Base-by-base conservation (phyloP, 495 filamentous ascomycete genomes). In the Lophiostoma macrostomum region DNA sequence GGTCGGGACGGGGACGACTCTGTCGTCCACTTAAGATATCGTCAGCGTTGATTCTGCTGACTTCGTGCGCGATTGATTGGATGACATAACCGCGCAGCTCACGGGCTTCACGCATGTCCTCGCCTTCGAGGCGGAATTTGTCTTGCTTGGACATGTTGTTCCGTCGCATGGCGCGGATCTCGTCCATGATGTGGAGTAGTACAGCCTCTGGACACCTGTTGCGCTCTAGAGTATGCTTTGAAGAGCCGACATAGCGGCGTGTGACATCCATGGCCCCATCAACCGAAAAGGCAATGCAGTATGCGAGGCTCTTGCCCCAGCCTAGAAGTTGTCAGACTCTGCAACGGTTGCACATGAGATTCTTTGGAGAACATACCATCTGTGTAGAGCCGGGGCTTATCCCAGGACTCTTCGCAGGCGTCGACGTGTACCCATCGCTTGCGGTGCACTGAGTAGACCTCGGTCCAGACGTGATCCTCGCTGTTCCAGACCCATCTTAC, bases 401-500 rank as follows among this genome's bases (percentile, higher is more conserved):
- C 91, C 89, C 90, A 99, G 2, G 86, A 82, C 61, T 90, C 93
- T 66, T 99, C 93, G 65, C 91, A 96, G 8, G 83, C 81, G 66
- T 99, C 93, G 16, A 97, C 90, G 57, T 97, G 94, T n/a, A 99
- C 77, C 93, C 93, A 99, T 59, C 89, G 81, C 63, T 86, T 84
- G 56, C 91, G 83, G 64, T 95, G 90, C 59, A 93, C 90, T 13
- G 90, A 96, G 69, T 95, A 99, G 20, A 97, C 83, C 68, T 99
- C 93, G 1, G 90, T 96, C 91, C 93, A 98, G 18, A 96, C 87
- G 55, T 95, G 86, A 68, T 99, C 94, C 70, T 99, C 93, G 25
- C 85, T 83, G 58, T 96, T 96, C 94, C 94, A 98, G 23, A 98
- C 88, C 94, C 94, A 98, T 58, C 93, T 81, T 14, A 96, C 93